Base-by-base conservation (phyloP, 2,329 filamentous ascomycete genomes). In the Tolypocladium cylindrosporum region DNA sequence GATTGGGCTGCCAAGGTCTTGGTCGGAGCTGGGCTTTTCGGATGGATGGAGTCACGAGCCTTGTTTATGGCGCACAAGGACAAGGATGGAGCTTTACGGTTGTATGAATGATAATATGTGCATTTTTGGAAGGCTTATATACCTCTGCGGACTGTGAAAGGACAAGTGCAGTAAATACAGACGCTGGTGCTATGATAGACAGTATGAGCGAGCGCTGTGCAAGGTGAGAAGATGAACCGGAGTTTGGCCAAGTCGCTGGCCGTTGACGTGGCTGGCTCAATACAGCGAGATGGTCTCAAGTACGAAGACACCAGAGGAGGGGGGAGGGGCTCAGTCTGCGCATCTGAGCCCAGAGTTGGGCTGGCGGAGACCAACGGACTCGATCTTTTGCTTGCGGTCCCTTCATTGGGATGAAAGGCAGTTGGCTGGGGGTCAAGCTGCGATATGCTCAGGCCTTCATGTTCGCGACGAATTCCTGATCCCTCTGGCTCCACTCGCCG, bases 401-500 rank as follows among this genome's bases (percentile, higher is more conserved):
- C 39, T 39, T 7, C 13, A 7, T 6, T 1, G 37, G 14, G 37
- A 13, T 13, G 14, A 14, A 16, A 0, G 37, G 37, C 11, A 1
- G 42, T 4, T 6, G 21, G 11, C 42, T 5, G 5, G 1, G 21
- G 4, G 16, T 7, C 10, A 13, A 27, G 21, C 21, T 21, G 42
- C 21, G 42, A n/a, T 51, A 13, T 24, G 16, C 11, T 52, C 48
- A 52, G 19, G 7, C 3, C 6, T 57, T 60, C 55, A 59, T 55
- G 40, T 64, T 60, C 34, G 55, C 58, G 37, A 66, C 66, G 24
- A 27, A 4, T 27, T 27, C 24, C 24, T 27, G 24, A 27, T 27
- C 24, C 24, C 24, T 27, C 24, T 27, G 24, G 24, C 24, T 27
- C 24, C 24, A 3, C 21, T 24, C 24, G 24, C 24, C 3, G 24